Conservation (phyloP, 2,329 filamentous ascomycete genomes). For the Acrocalymma vagum region DNA sequence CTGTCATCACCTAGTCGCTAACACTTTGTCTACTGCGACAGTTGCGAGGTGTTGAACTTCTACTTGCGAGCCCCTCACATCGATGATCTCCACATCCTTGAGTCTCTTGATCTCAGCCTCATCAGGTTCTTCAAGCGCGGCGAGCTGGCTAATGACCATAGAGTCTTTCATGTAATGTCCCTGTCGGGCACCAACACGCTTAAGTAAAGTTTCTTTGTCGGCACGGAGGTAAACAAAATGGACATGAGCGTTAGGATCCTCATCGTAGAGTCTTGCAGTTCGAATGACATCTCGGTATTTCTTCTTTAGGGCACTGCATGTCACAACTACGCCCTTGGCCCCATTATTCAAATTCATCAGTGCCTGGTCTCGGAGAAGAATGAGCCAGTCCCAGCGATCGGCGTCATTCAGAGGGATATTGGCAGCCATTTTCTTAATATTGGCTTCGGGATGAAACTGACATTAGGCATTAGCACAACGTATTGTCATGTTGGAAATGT, state of each 20-base stretch:
- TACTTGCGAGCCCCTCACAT: constrained; percentile 51
- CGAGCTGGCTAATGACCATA: constrained; percentile 95
- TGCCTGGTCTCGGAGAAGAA: constrained; percentile 56
- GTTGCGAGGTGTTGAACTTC: constrained; percentile 53
- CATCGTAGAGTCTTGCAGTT: constrained; percentile 57
- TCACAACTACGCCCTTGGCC: constrained; percentile 79
- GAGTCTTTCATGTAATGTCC: constrained; percentile 94
- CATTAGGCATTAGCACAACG: constrained; percentile 1
- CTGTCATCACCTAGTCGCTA: constrained; percentile 24
- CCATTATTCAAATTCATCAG: constrained; percentile 45
- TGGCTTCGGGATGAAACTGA: constrained; percentile 59
- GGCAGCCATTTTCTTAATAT: constrained; percentile 83
- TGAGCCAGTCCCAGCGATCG: constrained; percentile 97
- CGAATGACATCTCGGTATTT: constrained; percentile 84
- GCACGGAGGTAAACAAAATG: constrained; percentile 95
- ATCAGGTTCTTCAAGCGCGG: constrained; percentile 82
- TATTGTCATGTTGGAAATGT: neutral
- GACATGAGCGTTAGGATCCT: constrained; percentile 59
- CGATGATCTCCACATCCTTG: constrained; percentile 55
- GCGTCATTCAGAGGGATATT: constrained; percentile 87
- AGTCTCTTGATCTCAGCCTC: constrained; percentile 65
- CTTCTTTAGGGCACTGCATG: constrained; percentile 94
- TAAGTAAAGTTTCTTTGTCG: constrained; percentile 75
- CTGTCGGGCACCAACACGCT: constrained; percentile 77
- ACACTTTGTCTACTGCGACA: constrained; percentile 47